A percentile compares a stretch with the other conserved stretches of the same genome.
phyloP scores from a whole-genome alignment of 768 basidiomycete genomes.

The Boletellus sp. region DNA sequence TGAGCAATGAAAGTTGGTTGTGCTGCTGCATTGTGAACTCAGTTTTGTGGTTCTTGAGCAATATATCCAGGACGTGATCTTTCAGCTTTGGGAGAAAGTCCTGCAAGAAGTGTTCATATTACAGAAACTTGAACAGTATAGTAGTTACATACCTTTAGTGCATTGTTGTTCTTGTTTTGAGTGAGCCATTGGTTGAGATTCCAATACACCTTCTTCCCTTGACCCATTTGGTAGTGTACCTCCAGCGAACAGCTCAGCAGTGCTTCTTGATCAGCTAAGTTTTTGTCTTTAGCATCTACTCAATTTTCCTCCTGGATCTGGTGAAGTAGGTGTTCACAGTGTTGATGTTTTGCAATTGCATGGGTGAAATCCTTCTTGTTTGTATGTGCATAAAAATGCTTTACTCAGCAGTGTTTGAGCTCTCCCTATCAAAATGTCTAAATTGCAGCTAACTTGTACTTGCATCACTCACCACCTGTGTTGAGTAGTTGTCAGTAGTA shows the following conservation, averaged over 20 bases:
- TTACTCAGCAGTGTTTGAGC: constrained; percentile 34
- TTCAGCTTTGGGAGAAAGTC: not conserved
- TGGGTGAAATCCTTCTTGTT: constrained; percentile 31
- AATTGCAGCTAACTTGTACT: too few species aligned
- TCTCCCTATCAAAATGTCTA: constrained; percentile 20
- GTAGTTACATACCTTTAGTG: not conserved
- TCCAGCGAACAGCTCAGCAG: not conserved
- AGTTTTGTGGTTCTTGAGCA: not conserved
- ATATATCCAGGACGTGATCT: not conserved
- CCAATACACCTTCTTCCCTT: not conserved
- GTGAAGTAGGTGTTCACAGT: constrained; percentile 8
- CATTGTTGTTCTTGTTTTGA: not conserved
- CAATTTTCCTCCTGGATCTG: not conserved
- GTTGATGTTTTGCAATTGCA: constrained; percentile 31
- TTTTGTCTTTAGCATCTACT: too few species aligned
- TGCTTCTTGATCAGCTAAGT: not conserved
- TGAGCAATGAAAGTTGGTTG: constrained; percentile 5
- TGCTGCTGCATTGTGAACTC: not conserved
- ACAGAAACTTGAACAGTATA: too few species aligned
- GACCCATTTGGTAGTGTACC: not conserved
- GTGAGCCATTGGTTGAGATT: not conserved
- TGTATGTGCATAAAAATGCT: constrained; percentile 34
- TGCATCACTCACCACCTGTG: too few species aligned
- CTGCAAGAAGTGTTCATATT: not conserved
- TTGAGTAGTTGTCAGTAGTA: too few species aligned